Evolutionary conservation across 768 basidiomycete genomes (phyloP), one percentile per base, ranked within the genome.

Genomic region (Russula griseocarnosa): DNA sequence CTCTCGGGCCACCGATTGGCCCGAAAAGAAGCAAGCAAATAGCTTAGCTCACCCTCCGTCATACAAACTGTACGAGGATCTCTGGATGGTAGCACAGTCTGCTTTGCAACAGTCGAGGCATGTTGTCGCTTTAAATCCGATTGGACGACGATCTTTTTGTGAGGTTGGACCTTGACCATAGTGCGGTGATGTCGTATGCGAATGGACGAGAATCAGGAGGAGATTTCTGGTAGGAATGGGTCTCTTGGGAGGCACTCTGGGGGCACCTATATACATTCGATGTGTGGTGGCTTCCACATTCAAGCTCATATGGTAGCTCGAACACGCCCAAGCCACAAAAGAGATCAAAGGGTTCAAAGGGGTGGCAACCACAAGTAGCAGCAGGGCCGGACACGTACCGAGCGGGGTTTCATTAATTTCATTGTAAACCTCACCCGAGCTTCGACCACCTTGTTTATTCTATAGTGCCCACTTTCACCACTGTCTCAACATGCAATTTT

Each of bases 31-130:
- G 55, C 55, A 5, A 30, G 59, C 42, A 65, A 24, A 28, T 56
- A 28, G 11, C 42, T 47, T 13, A 65, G 64, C 9, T 65, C 64
- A 34, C 20, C 32, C 32, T 65, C 49, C 24, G 59, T 61, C 64
- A 65, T 65, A 28, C 64, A 65, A 6, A 65, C 50, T 2, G 64
- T 65, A 11, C 64, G 64, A 38, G 64, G 64, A 24, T 65, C 55
- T 46, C 64, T 65, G 22, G 32, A 22, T 18, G 55, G 54, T n/a
- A 65, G 32, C 0, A 61, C 34, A 32, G 55, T 49, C 16, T 61
- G 38, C 20, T 61, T 65, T 11, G 55, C 55, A 20, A 56, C 32
- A 9, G 16, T 30, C 7, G 58, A 30, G n/a, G 55, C 20, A 26
- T 32, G 53, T 28, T 32, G 53, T 28, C 63, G 63, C 30, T 16